Percentiles rank a stretch among this genome's conserved stretches.
phyloP scores from a whole-genome alignment of 2,329 filamentous ascomycete genomes.

The Penicillium expansum region DNA sequence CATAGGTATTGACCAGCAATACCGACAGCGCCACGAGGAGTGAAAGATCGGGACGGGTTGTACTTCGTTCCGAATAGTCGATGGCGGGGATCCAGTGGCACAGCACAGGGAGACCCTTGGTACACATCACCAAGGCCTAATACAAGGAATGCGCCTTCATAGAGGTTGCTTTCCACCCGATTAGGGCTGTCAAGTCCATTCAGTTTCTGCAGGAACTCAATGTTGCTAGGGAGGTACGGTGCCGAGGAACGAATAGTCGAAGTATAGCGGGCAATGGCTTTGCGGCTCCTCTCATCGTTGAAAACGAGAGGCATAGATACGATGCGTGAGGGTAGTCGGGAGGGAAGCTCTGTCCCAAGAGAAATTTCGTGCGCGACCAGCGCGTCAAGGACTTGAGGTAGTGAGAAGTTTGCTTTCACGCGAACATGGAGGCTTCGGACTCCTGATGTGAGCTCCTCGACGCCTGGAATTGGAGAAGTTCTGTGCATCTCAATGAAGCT shows the following conservation, averaged over 20 bases:
- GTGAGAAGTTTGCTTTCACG: not conserved
- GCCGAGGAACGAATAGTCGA: not conserved
- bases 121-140: too few relatives aligned
- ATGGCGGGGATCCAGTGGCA: too few relatives aligned
- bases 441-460: not conserved
- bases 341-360: not conserved
- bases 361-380: not conserved
- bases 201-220: not conserved
- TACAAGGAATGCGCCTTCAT: too few relatives aligned
- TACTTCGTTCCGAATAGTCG: too few relatives aligned
- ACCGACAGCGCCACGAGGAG: too few relatives aligned
- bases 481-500: not conserved
- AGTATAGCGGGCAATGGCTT: not conserved
- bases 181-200: not conserved
- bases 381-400: not conserved
- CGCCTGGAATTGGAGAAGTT: not conserved
- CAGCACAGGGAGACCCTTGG: too few relatives aligned
- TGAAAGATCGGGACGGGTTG: too few relatives aligned
- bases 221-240: not conserved
- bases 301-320: not conserved
- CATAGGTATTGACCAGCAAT: too few relatives aligned
- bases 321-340: not conserved
- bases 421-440: not conserved
- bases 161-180: not conserved
- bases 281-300: not conserved